Base-by-base conservation (phyloP, 352 stramenopile species). In the Pythium rishiriense region DNA sequence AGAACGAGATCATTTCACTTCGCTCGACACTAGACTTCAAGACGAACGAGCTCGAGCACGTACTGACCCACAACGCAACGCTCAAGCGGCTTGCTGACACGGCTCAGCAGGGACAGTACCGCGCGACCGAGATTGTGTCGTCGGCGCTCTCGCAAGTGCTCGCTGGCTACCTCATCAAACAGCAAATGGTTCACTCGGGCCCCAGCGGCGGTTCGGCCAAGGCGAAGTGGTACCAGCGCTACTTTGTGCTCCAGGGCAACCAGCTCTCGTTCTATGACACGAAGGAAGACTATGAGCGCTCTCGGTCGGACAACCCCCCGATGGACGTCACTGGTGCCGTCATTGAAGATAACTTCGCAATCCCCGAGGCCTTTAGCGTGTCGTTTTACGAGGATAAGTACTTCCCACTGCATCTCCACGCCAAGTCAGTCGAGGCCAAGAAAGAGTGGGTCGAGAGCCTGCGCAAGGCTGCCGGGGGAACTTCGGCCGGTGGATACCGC, bases 31-130 rank as follows among this genome's bases (percentile, higher is more conserved):
- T 95, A 28, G 85, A 95, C 43, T 94, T 91, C 66, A 94, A 95
- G 70, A 94, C 84, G 17, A 90, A 93, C 62, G 85, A 95, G 66
- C 68, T 95, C 19, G 87, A 95, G 62, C 83, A 95, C 74, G 87
- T 95, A 62, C 59, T 94, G 47, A 92, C 90, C 66, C 85, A 95
- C 69, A 95, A 95, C 33, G 84, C 85, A 26, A 95, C 87, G n/a
- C 75, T 95, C 71, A 92, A 92, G 69, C 81, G 83, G 0, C 74
- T 95, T 4, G 87, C 85, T 1, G 87, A 95, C 60, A 93, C 85
- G 46, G 87, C 87, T 45, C 87, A 94, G 70, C 81, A 94, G 48
- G 83, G 87, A 15, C 86, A 95, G 43, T 93, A 92, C 65, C 85
- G 87, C 21, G 85, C 85, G 19, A 92, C 86, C n/a, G 87, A 95